phyloP scores from a whole-genome alignment of 345 rosid genomes.

The Carallia brachiata region DNA sequence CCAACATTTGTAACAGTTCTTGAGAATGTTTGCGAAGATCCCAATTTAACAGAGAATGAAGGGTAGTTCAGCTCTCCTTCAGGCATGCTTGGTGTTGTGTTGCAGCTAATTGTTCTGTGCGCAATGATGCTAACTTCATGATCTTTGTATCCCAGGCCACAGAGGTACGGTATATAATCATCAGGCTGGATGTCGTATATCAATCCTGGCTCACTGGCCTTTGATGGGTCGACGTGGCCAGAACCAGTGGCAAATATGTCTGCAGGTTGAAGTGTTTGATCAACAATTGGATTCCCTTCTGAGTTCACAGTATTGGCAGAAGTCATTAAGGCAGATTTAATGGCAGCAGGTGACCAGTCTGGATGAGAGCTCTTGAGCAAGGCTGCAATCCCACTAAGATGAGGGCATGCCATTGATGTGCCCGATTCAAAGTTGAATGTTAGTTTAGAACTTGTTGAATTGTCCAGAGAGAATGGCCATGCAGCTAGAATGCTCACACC shows the following conservation, averaged over 20 bases:
- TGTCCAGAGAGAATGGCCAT: conserved; percentile 18
- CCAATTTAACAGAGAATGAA: conserved; percentile 45
- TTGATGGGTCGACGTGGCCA: conserved; percentile 44
- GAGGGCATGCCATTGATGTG: conserved; percentile 64
- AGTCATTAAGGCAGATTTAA: conserved; percentile 57
- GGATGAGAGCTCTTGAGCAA: conserved; percentile 50
- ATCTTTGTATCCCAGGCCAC: conserved; percentile 15
- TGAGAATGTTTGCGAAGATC: conserved; percentile 34
- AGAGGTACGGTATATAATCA: conserved; percentile 19
- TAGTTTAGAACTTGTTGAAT: not conserved
- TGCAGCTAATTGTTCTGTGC: conserved; percentile 3
- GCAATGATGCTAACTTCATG: conserved; percentile 3
- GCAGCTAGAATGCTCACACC: conserved; percentile 23
- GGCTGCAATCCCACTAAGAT: conserved; percentile 56
- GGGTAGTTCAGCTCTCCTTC: conserved; percentile 37
- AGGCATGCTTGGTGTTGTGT: conserved; percentile 5
- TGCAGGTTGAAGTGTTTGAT: conserved; percentile 23
- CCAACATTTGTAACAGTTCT: conserved; percentile 54
- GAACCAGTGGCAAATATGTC: conserved; percentile 49
- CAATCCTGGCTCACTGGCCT: conserved; percentile 42
- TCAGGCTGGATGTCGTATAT: conserved; percentile 32
- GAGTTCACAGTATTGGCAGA: conserved; percentile 18
- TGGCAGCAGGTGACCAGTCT: conserved; percentile 57
- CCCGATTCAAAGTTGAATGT: conserved; percentile 35
- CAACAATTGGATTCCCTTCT: conserved; percentile 5